Base-by-base conservation (phyloP, 73 alveolate genomes). In the Tetrahymena malaccensis region DNA sequence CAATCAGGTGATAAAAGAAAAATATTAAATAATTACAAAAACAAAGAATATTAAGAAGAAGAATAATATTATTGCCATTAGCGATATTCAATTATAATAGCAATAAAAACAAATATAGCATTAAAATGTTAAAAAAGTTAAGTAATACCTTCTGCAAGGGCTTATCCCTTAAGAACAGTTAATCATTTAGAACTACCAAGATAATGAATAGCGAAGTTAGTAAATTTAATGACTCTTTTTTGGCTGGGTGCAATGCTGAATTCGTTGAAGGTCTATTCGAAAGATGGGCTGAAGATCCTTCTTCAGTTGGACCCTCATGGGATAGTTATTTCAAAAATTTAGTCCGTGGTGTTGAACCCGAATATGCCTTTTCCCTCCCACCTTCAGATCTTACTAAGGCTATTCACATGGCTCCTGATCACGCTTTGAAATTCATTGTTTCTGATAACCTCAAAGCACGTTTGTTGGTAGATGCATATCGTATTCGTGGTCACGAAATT, bases 281-380 rank as follows among this genome's bases (percentile, higher is more conserved):
- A 70, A 58, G 94, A 57, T 98, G 98, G 98, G 83, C 84, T 94
- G 85, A 94, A 58, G 97, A 98, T 55, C 99, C 99, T 35, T 15
- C 95, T 19, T 95, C 97, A 43, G 98, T 98, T 27, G 97, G 96
- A 70, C 96, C 98, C 25, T 96, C 98, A 38, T 98, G 99, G 98
- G 93, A 96, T 94, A 93, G 96, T 44, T 98, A 97, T 95, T 98
- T 98, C 97, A 85, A 96, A 94, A 93, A 96, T 85, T 85, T 94
- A n/a, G 97, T 94, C 94, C 85, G 57, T n/a, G 97, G 98, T 55
- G 94, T 94, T 85, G 96, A 94, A 33, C 85, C 35, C 16, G 37
- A 83, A 96, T 43, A 37, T 19, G 96, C 97, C 5, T 96, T 94
- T 94, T 25, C 94, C 16, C 96, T 94, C n/a, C 97, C 98, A 43